Percentiles rank a stretch among this genome's conserved stretches.
Conservation (phyloP, 768 basidiomycete genomes). For the Boletus rex-veris region DNA sequence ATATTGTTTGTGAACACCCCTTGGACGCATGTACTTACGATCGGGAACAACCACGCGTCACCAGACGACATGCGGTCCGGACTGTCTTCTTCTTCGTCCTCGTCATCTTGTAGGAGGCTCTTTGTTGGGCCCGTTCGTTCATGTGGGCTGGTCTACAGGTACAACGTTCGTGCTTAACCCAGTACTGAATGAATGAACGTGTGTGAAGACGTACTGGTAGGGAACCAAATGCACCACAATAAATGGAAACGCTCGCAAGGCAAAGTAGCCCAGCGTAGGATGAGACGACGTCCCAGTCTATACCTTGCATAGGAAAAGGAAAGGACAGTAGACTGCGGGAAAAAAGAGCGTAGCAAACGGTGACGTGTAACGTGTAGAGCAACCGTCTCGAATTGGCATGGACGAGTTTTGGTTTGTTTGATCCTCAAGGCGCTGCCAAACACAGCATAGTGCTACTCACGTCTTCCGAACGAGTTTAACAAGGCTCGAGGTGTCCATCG, state of each 20-base stretch:
- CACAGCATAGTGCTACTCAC: not conserved
- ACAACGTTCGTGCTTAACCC: not conserved
- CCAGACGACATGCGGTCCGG: slow-evolving; percentile 56
- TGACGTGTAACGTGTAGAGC: too few relatives aligned
- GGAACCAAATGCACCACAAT: slow-evolving; percentile 65
- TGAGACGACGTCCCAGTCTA: slow-evolving; percentile 57
- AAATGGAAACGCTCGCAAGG: slow-evolving; percentile 65
- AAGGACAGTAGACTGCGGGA: not conserved
- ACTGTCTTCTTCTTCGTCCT: slow-evolving; percentile 53
- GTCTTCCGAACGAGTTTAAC: too few relatives aligned
- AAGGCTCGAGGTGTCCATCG: too few relatives aligned
- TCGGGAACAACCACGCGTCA: slow-evolving; percentile 75
- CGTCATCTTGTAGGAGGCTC: slow-evolving; percentile 38
- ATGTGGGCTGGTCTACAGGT: slow-evolving; percentile 6
- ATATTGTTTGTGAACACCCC: not conserved
- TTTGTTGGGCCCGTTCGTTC: not conserved
- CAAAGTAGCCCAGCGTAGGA: slow-evolving; percentile 67
- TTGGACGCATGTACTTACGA: slow-evolving; percentile 44
- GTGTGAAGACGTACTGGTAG: slow-evolving; percentile 50
- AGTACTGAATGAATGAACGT: not conserved
- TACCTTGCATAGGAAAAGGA: slow-evolving; percentile 11
- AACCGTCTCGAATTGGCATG: not conserved
- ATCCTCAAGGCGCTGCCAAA: slow-evolving; percentile 3
- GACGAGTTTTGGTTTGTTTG: slow-evolving; percentile 22
- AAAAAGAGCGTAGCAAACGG: not conserved